Evolutionary conservation across 148 eudicot species (phyloP), one percentile per base, ranked within the genome.

Genomic region (Camellia japonica): DNA sequence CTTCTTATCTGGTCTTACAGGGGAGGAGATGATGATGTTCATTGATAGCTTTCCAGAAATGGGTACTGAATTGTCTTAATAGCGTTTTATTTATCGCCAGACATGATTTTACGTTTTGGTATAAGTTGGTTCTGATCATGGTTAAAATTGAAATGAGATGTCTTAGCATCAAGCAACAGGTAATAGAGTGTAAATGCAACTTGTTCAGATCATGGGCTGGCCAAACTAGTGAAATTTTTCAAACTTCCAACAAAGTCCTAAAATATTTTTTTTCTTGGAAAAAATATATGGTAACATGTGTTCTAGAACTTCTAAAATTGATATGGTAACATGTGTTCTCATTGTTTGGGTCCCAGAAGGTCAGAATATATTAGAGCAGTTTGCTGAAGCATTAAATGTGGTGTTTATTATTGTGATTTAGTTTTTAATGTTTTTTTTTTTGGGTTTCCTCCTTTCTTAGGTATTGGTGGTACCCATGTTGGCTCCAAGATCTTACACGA

Each of bases 21-120:
- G 97, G 60, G 99, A 95, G 87, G 99, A 95, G 87, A 95, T 92
- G 97, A 89, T 95, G 89, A 93, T 95, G 99, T 93, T 95, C 82
- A 90, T 95, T 74, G 99, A 95, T 75, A 91, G 88, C 80, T 95
- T 92, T 73, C 88, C 91, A 80, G 92, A 92, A 82, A 82, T 86
- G 63, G 94, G 99, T 93, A 93, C 72, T 42, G 15, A 15, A 42
- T 13, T 11, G 20, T 68, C 79, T 61, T 47, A 87, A 7, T 62
- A 68, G 43, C 55, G 15, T 42, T 38, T 46, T 52, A 52, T 46
- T n/a, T 65, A 12, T 74, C 13, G 65, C 52, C n/a, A 18, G 7
- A 15, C n/a, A 77, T 0, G 15, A 64, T 65, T 65, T 15, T 54
- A 30, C 15, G 38, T 30, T 38, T 19, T 63, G 4, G 18, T n/a